Base-by-base conservation (phyloP, 176 grass and related monocot genomes). In the Chrysopogon serrulatus region DNA sequence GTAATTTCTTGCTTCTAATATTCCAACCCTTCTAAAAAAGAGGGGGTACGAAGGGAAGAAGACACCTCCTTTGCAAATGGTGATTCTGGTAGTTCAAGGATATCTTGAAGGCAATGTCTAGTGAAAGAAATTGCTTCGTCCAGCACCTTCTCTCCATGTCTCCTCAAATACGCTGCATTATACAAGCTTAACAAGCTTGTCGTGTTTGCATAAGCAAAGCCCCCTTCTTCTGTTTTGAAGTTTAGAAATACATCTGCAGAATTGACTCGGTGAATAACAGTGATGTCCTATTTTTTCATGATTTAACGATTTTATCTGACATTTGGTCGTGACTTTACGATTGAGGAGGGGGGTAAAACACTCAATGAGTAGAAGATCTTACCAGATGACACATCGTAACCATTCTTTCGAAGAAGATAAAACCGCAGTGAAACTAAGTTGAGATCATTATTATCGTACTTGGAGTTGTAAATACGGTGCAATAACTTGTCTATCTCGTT, bases 111-210 rank as follows among this genome's bases (percentile, higher is more conserved):
- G 13, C 15, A 33, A 10, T 34, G 41, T 65, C 35, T 88, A 26
- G 73, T 72, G 80, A 83, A 88, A 62, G 15, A 26, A 6, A 71
- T 71, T 74, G 86, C 73, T 26, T 88, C 74, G 65, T 88, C 74
- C 2, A 88, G 86, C 59, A 88, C 67, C 18, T 26, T 4, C 2
- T 83, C 86, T 28, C 74, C 74, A 79, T 65, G 42, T 19, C 56
- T 78, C 56, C 86, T 83, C 40, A 79, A 35, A 65, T 59, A 74
- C 60, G 85, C 62, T 45, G 85, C 85, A 61, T 82, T 76, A 65
- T 87, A 82, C 21, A 87, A 82, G 71, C 79, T 87, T 68, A 87
- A 48, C 14, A 82, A 19, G 12, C 72, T n/a, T n/a, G n/a, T n/a
- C n/a, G n/a, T n/a, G n/a, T n/a, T n/a, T n/a, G n/a, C n/a, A n/a